Evolutionary conservation across 495 filamentous ascomycete genomes (phyloP).

Genomic region (Daldinia loculata): DNA sequence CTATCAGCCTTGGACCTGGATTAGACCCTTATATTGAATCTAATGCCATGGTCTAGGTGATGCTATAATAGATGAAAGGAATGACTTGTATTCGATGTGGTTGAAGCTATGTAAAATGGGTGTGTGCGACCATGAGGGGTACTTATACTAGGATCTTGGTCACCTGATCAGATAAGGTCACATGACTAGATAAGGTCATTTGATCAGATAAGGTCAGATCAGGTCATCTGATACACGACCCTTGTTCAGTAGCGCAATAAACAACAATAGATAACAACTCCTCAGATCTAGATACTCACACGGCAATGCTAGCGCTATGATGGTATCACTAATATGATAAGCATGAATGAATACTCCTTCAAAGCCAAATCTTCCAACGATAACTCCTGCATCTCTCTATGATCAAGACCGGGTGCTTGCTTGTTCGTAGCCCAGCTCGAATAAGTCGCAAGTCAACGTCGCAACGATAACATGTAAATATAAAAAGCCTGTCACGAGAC

Average conservation of each 20-base stretch:
- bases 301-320: constrained; percentile 25
- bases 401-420: neutral
- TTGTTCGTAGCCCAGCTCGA: neutral
- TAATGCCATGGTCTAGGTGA: no score
- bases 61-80: no score
- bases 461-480: neutral
- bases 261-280: constrained; percentile 14
- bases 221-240: no score
- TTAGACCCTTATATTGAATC: no score
- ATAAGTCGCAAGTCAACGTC: neutral
- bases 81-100: no score
- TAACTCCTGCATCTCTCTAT: neutral
- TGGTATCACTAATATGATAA: constrained; percentile 45
- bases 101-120: no score
- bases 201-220: no score
- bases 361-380: neutral
- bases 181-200: no score
- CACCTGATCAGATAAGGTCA: no score
- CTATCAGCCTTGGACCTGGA: no score
- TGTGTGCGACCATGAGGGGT: no score
- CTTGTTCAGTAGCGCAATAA: neutral
- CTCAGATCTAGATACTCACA: constrained; percentile 22
- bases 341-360: neutral
- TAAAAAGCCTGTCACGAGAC: constrained; percentile 30
- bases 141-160: no score